phyloP scores from a whole-genome alignment of 306 rosid genomes.

The Trichosanthes cucumerina region DNA sequence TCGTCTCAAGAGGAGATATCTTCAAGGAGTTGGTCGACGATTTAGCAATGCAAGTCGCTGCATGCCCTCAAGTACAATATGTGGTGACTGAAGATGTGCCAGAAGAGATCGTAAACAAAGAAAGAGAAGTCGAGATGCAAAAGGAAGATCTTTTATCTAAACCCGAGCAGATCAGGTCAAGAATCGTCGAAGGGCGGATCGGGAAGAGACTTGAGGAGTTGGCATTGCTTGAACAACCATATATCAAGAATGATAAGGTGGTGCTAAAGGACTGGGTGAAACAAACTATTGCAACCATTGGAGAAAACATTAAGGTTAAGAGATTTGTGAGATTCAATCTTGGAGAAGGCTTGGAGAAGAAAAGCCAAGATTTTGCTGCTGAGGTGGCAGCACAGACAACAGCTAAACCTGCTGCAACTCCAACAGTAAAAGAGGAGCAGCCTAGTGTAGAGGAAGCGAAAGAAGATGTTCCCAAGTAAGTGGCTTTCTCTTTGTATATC shows the following conservation, averaged over 20 bases:
- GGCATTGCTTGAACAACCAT: conserved; percentile 93
- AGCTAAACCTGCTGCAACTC: conserved; percentile 36
- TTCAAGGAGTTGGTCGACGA: conserved; percentile 94
- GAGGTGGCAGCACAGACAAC: conserved; percentile 98
- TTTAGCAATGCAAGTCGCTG: conserved; percentile 97
- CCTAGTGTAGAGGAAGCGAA: conserved; percentile 40
- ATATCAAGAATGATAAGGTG: conserved; percentile 81
- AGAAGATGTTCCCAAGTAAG: conserved; percentile 68
- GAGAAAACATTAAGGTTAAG: conserved; percentile 91
- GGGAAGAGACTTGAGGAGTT: conserved; percentile 84
- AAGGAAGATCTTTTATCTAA: conserved; percentile 86
- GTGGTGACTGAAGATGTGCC: conserved; percentile 77
- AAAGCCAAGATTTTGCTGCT: conserved; percentile 95
- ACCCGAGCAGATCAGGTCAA: conserved; percentile 91
- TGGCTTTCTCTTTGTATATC: not conserved
- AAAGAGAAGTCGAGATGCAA: conserved; percentile 90
- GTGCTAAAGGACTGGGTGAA: conserved; percentile 78
- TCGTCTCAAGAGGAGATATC: conserved; percentile 88
- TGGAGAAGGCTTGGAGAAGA: conserved; percentile 97
- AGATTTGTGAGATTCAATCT: conserved; percentile 90
- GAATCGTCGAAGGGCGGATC: conserved; percentile 90
- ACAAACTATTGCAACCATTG: conserved; percentile 89
- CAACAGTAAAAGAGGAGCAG: conserved; percentile 42
- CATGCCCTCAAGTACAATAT: conserved; percentile 84
- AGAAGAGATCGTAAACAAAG: conserved; percentile 59